A percentile compares a stretch with the other conserved stretches of the same genome.
Conservation (phyloP, 495 filamentous ascomycete genomes). For the Neurospora tetrasperma region DNA sequence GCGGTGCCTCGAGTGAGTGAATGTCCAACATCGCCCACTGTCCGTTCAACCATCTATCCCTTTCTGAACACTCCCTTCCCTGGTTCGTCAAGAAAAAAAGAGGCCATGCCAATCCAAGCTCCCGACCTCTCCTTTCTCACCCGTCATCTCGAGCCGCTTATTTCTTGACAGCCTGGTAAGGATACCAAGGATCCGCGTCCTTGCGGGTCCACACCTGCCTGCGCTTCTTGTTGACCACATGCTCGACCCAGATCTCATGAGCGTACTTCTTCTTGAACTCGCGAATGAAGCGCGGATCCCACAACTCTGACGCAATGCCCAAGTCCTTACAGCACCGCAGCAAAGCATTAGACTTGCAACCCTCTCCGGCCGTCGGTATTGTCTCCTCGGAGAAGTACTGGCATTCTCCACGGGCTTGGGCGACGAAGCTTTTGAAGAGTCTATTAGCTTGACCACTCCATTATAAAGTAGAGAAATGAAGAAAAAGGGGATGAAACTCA, state of each 20-base stretch:
- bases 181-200: constrained; percentile 69
- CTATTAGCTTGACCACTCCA: background rate
- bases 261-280: constrained; percentile 49
- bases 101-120: background rate
- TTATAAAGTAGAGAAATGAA: background rate
- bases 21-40: background rate
- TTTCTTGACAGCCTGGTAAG: constrained; percentile 37
- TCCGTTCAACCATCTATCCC: background rate
- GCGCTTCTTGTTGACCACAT: constrained; percentile 69
- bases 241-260: constrained; percentile 63
- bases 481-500: constrained; percentile 33
- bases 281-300: constrained; percentile 89
- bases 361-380: constrained; percentile 94
- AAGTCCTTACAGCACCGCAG: constrained; percentile 97
- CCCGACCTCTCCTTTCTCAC: background rate
- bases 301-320: constrained; percentile 87
- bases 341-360: constrained; percentile 92
- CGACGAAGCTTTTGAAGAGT: constrained; percentile 57
- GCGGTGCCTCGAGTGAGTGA: background rate
- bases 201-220: constrained; percentile 80
- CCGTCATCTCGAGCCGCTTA: background rate
- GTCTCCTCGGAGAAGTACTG: constrained; percentile 86
- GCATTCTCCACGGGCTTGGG: constrained; percentile 88
- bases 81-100: background rate
- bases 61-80: background rate